Percentiles rank a stretch among this genome's conserved stretches.
Evolutionary conservation across 345 rosid genomes (phyloP).

Genomic region (Schrenkiella parvula): DNA sequence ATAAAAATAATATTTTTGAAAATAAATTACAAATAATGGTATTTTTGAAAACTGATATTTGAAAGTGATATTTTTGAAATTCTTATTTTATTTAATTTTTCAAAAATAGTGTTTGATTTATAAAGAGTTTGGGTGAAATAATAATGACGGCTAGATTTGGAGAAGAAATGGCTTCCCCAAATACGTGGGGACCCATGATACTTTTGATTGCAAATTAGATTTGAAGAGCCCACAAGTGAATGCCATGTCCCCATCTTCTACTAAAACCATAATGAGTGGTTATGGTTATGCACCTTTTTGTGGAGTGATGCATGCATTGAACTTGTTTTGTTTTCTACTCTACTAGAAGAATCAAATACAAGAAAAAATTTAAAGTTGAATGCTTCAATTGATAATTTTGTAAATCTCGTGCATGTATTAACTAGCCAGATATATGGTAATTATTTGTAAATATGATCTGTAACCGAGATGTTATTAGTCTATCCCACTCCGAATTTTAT

Average conservation of each 20-base stretch:
- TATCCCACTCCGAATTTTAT: not conserved
- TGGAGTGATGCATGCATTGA: constrained; percentile 28
- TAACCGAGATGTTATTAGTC: not conserved
- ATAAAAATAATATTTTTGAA: too few species aligned
- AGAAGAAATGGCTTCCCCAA: constrained; percentile 7
- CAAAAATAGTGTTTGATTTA: not conserved
- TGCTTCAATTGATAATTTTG: not conserved
- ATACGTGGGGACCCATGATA: constrained; percentile 33
- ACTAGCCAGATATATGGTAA: not conserved
- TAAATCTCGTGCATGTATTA: not conserved
- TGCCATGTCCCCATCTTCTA: constrained; percentile 37
- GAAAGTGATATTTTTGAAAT: too few species aligned
- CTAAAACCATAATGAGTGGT: constrained; percentile 17
- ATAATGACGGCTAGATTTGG: constrained; percentile 2
- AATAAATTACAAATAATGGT: too few species aligned
- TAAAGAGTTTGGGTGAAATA: not conserved
- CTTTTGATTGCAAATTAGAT: constrained; percentile 43
- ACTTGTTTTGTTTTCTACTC: not conserved
- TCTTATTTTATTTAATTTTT: too few species aligned
- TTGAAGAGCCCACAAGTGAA: constrained; percentile 35
- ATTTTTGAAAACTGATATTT: too few species aligned
- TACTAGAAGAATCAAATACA: not conserved
- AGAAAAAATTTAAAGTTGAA: not conserved
- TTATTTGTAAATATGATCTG: not conserved
- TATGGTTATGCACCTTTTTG: constrained; percentile 20